Base-by-base conservation (phyloP, 495 filamentous ascomycete species). In the Penicillium herquei region DNA sequence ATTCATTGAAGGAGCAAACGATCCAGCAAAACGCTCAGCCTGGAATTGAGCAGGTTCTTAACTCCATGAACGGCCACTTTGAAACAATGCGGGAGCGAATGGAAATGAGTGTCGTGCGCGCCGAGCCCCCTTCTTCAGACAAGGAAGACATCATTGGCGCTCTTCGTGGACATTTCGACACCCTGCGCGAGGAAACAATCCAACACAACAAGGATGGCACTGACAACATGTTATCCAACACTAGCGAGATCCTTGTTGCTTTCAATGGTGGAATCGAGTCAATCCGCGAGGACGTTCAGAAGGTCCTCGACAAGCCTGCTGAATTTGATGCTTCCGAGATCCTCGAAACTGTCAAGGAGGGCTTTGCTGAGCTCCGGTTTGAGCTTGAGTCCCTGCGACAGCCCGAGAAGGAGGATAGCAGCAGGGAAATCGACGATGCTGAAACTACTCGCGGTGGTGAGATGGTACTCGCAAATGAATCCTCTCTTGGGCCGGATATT, bases 291-390 rank as follows among this genome's bases (percentile, higher is more conserved):
- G 88, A 92, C 62, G 76, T 97, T n/a, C 84, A 89, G 54, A 91
- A 84, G 59, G 79, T 92, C 12, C 70, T 85, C 18, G 84, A 92
- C 58, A 91, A 91, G 74, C 89, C 91, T 6, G 76, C 84, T 1
- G 88, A 91, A 57, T 81, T 91, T 68, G 91, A 89, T 14, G 90
- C 85, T 52, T 86, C 91, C 50, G 91, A 96, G 64, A 92, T 96
- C 43, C 78, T 96, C 6, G 90, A 96, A 50, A 87, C 90, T 2
- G 79, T 97, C 47, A 94, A 87, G 59, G 84, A 84, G 40, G 92
- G 92, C 0, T 71, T 96, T 11, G 83, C 84, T 37, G 79, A 77
- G 26, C 76, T 96, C 34, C 84, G 84, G 56, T 74, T 82, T 30
- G 92, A 96, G 33, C 86, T 96, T 54, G 89, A 92, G 39, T 75